Conservation (phyloP, 2,329 filamentous ascomycete genomes). For the Ophiostoma quercus region DNA sequence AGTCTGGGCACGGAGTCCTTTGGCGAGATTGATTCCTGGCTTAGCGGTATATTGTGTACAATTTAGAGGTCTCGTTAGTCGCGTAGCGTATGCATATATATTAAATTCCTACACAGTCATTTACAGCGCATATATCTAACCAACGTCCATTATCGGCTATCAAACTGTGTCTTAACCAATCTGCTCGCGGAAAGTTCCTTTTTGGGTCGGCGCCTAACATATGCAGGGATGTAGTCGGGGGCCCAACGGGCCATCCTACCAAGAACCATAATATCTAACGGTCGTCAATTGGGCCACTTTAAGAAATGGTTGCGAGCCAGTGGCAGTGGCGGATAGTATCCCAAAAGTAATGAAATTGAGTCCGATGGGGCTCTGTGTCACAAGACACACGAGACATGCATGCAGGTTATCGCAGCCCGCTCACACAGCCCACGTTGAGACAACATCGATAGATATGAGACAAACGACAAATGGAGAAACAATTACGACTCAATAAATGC, state of each 20-base stretch:
- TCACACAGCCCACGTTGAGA: not conserved
- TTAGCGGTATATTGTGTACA: conserved; percentile 5
- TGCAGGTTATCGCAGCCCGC: not conserved
- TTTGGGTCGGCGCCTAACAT: not conserved
- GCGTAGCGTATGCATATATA: too few relatives aligned
- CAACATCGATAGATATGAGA: not conserved
- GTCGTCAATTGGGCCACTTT: not conserved
- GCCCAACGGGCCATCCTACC: not conserved
- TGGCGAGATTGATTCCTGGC: conserved; percentile 13
- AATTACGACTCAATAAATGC: too few relatives aligned
- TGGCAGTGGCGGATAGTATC: too few relatives aligned
- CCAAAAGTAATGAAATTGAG: not conserved
- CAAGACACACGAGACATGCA: not conserved
- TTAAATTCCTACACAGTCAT: too few relatives aligned
- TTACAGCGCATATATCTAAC: too few relatives aligned
- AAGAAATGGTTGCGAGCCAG: not conserved
- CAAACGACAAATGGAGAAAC: too few relatives aligned
- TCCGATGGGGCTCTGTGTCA: not conserved
- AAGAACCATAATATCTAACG: not conserved
- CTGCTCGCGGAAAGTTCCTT: not conserved
- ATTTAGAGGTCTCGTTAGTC: not conserved
- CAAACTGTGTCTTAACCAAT: not conserved
- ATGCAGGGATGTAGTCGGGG: not conserved
- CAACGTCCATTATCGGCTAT: too few relatives aligned
- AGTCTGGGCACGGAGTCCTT: conserved; percentile 29